These are phyloP conservation scores for Cucumis cinereus DNA, from an alignment of 306 rosid genomes.

Conservation along the genomic window DNA sequence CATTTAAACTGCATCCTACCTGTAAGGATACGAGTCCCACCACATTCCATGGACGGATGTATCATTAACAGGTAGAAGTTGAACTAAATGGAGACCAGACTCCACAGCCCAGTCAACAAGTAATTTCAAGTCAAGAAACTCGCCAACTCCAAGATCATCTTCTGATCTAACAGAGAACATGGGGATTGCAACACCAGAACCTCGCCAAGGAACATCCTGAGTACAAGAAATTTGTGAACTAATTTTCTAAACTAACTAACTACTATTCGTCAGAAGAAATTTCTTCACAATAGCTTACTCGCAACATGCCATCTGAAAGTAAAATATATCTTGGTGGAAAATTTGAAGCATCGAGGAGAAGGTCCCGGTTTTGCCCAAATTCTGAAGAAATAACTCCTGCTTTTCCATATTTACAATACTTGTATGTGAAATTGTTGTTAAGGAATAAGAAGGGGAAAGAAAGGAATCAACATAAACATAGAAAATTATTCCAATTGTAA, in stretches of 20 bases:
- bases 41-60: conserved; percentile 89
- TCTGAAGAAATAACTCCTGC: conserved; percentile 54
- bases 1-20: conserved; percentile 27
- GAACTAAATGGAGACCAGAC: conserved; percentile 90
- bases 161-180: conserved; percentile 93
- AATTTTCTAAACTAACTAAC: background rate
- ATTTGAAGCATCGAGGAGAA: conserved; percentile 34
- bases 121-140: conserved; percentile 89
- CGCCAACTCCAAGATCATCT: conserved; percentile 90
- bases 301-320: conserved; percentile 81
- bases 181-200: conserved; percentile 89
- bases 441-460: conserved; percentile 28
- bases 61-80: conserved; percentile 91
- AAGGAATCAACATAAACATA: conserved; percentile 1
- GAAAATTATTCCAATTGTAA: background rate
- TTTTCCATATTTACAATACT: conserved; percentile 59
- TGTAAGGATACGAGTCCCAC: conserved; percentile 99
- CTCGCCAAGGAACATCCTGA: conserved; percentile 88
- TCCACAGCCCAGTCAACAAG: conserved; percentile 88
- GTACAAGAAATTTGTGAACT: conserved; percentile 13
- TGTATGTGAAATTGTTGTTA: conserved; percentile 52
- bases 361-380: conserved; percentile 61
- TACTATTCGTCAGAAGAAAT: background rate
- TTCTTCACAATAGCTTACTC: conserved; percentile 33
- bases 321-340: conserved; percentile 41